Conservation (phyloP, 257 asterid genomes). For the Galeopsis tetrahit region DNA sequence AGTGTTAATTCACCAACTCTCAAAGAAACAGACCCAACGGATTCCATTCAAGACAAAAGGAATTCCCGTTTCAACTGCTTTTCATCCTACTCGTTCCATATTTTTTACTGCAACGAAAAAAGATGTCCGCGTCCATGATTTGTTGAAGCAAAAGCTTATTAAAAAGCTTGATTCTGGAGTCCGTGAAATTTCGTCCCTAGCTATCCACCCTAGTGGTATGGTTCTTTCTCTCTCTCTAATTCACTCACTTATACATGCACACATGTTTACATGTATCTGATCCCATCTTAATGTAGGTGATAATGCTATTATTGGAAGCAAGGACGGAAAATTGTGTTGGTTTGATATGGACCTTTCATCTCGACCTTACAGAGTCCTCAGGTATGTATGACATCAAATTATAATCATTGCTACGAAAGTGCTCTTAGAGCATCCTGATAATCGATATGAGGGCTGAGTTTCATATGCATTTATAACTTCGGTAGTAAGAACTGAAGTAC, state of each 20-base stretch:
- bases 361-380: conserved; percentile 82
- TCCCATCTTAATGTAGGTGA: conserved; percentile 67
- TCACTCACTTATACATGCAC: neutral
- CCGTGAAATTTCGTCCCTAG: conserved; percentile 84
- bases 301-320: conserved; percentile 89
- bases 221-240: conserved; percentile 6
- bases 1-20: conserved; percentile 78
- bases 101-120: conserved; percentile 87
- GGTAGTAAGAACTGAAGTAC: neutral
- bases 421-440: neutral
- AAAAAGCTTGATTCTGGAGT: conserved; percentile 94
- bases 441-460: neutral
- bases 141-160: conserved; percentile 69
- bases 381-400: conserved; percentile 64
- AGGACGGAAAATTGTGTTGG: conserved; percentile 96
- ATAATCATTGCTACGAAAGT: neutral
- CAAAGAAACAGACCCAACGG: conserved; percentile 71
- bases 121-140: conserved; percentile 80
- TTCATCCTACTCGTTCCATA: conserved; percentile 88
- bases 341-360: conserved; percentile 99
- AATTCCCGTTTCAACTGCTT: conserved; percentile 81
- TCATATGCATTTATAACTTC: neutral
- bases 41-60: conserved; percentile 91
- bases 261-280: conserved; percentile 11
- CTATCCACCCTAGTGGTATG: conserved; percentile 93